Conservation (phyloP, 192 early-diverging fungal species). For the Backusella australiensis region DNA sequence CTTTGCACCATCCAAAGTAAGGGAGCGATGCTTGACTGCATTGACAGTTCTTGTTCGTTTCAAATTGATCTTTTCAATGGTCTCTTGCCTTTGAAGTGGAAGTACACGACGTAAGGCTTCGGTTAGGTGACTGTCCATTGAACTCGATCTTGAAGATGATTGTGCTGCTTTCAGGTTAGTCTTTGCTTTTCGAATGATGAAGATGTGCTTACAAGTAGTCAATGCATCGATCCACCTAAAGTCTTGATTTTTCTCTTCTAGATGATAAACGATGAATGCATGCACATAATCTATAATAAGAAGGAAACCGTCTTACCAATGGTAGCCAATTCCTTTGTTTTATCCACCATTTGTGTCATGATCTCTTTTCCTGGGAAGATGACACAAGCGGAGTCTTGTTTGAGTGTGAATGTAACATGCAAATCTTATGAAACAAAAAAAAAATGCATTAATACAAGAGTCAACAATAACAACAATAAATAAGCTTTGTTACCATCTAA, state of each 20-base stretch:
- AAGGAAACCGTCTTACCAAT: background rate
- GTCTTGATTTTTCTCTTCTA: background rate
- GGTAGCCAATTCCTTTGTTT: background rate
- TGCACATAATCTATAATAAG: background rate
- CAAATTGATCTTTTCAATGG: constrained; percentile 18
- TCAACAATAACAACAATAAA: background rate
- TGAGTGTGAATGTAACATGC: background rate
- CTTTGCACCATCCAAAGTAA: constrained; percentile 6
- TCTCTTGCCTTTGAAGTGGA: constrained; percentile 21
- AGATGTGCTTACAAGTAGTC: constrained; percentile 4
- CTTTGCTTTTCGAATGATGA: background rate
- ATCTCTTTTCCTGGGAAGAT: background rate
- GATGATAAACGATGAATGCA: background rate
- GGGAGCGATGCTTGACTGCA: background rate
- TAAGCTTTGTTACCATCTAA: background rate
- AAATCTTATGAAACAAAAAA: constrained; percentile 5
- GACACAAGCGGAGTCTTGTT: constrained; percentile 3
- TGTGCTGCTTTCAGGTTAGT: background rate
- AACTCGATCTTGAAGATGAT: background rate
- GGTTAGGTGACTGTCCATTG: background rate
- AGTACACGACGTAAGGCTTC: constrained; percentile 17
- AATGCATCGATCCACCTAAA: background rate
- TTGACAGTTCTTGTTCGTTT: constrained; percentile 4
- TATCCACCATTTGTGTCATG: background rate
- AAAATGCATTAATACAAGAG: background rate